Conservation (phyloP, 768 basidiomycete species). For the Tylopilus felleus region DNA sequence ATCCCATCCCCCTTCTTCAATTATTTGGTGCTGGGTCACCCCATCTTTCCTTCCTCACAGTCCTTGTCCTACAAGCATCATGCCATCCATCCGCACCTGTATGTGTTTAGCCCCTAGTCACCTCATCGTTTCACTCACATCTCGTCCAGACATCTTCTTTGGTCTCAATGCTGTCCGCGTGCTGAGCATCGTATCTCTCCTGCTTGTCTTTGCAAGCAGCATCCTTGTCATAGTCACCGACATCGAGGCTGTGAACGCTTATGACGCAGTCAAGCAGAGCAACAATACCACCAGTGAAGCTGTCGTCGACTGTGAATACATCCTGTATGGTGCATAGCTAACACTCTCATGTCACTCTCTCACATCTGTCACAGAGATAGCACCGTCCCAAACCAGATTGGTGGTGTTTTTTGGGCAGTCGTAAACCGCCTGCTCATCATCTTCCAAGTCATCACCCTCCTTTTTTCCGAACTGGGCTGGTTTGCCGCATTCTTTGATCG, state of each 20-base stretch:
- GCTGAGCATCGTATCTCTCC: conserved; percentile 73
- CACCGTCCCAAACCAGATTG: conserved; percentile 89
- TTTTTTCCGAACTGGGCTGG: conserved; percentile 82
- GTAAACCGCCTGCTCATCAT: conserved; percentile 85
- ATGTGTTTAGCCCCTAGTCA: conserved; percentile 20
- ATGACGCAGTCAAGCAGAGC: conserved; percentile 41
- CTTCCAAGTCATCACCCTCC: conserved; percentile 75
- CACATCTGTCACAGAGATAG: conserved; percentile 46
- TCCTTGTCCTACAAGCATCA: conserved; percentile 15
- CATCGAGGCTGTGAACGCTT: conserved; percentile 70
- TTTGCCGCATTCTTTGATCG: conserved; percentile 74
- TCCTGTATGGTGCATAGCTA: conserved; percentile 49
- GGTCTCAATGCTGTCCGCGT: conserved; percentile 75
- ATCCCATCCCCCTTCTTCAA: conserved; percentile 3
- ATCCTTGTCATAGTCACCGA: conserved; percentile 72
- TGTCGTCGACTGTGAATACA: conserved; percentile 68
- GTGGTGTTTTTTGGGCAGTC: conserved; percentile 89
- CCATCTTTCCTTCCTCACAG: conserved; percentile 13
- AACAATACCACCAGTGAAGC: conserved; percentile 30
- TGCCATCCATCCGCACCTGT: conserved; percentile 43
- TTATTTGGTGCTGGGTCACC: conserved; percentile 33
- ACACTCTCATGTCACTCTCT: background rate
- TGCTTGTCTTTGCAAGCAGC: conserved; percentile 79
- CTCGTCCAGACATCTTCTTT: conserved; percentile 55
- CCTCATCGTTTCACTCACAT: conserved; percentile 1